Evolutionary conservation across 805 yeast species (phyloP), one percentile per base, ranked within the genome.

Genomic region (Brettanomyces custersianus): DNA sequence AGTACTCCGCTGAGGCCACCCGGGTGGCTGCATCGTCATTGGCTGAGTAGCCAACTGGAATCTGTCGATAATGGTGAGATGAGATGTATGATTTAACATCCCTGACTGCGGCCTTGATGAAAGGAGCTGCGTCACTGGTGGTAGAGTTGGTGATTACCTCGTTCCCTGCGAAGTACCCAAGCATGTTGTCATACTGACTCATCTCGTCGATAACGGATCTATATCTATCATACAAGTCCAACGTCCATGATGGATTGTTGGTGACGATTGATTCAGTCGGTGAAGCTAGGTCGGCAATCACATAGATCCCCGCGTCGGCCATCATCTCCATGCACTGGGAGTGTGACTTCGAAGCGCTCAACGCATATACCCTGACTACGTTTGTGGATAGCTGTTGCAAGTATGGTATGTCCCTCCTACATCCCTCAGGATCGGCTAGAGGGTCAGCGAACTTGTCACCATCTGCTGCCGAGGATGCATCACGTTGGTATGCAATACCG

Each of bases 131-230:
- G 47, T 77, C 80, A 11, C 96, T 83, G 60, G 85, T 88, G 33
- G 86, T 64, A 30, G 61, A 63, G 53, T 84, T 86, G 60, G 88
- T 90, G 41, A 90, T 76, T 36, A 92, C 97, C 70, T 90, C 98
- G 62, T 92, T 92, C 42, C 97, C 98, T 20, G 97, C 97, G 62
- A 90, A 88, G 71, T 85, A 88, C 2, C 97, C 98, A 44, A 90
- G 68, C 15, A 85, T 73, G 61, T 90, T 90, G 33, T 79, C 62
- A 63, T 88, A 90, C 48, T 72, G 66, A 40, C 77, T 74, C 65
- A 92, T 74, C 47, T 71, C 63, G 59, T 92, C 96, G 39, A 92
- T 76, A 24, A 90, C 96, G 20, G 69, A 61, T 33, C 81, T 77
- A 66, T 90, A 90, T 57, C 96, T 74, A 40, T 74, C 63, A 62